Conservation (phyloP, 208 protist genomes). For the Leishmania major region DNA sequence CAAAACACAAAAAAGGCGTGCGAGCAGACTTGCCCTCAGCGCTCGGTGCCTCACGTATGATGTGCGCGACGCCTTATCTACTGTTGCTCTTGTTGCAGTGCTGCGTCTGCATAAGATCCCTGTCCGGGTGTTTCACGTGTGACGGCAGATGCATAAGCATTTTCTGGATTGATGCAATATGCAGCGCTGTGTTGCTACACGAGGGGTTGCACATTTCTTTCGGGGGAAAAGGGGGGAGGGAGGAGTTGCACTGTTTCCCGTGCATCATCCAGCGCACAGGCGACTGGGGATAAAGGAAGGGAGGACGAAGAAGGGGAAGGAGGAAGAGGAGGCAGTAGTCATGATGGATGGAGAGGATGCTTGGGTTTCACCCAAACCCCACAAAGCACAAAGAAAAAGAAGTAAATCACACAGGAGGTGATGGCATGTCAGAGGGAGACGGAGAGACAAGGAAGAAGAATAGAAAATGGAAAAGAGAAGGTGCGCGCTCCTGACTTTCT, state of each 20-base stretch:
- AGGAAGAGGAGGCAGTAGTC: background rate
- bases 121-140: background rate
- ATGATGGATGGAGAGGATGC: background rate
- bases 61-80: background rate
- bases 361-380: background rate
- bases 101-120: background rate
- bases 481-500: background rate
- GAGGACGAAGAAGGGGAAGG: background rate
- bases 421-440: slow-evolving; percentile 3
- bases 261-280: background rate
- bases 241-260: background rate
- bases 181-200: no score
- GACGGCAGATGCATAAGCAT: background rate
- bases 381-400: background rate
- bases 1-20: background rate
- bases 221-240: background rate
- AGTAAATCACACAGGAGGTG: background rate
- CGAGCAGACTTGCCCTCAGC: background rate
- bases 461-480: slow-evolving; percentile 1
- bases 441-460: slow-evolving; percentile 2
- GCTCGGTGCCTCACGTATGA: background rate
- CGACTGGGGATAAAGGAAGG: background rate
- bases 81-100: background rate
- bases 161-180: background rate
- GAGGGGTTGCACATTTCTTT: background rate